A percentile compares a stretch with the other conserved stretches of the same genome.
These are phyloP conservation scores for Coemansia sp. DNA, from an alignment of 192 early-diverging fungal species.

Conservation along the genomic window DNA sequence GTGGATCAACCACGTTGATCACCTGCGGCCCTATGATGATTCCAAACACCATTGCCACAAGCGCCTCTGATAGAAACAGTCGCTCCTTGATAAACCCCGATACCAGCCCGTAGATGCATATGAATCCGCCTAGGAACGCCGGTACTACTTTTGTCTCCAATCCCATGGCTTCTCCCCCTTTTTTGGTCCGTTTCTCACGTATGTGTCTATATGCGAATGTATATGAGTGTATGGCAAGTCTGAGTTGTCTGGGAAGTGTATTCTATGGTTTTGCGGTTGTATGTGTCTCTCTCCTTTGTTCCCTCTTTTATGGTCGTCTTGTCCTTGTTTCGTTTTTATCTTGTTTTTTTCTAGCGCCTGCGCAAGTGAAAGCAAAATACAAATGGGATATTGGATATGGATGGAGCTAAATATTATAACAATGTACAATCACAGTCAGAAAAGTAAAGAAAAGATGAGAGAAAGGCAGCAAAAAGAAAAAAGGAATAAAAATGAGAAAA, in stretches of 20 bases:
- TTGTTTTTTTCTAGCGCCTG: background rate
- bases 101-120: conserved; percentile 69
- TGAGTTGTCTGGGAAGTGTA: too few relatives aligned
- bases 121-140: conserved; percentile 74
- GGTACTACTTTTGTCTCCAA: conserved; percentile 49
- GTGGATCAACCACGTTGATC: conserved; percentile 71
- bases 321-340: too few relatives aligned
- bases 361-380: background rate
- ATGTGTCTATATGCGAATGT: too few relatives aligned
- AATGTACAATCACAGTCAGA: too few relatives aligned
- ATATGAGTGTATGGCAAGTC: too few relatives aligned
- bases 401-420: too few relatives aligned
- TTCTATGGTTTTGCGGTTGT: too few relatives aligned
- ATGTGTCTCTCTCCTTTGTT: too few relatives aligned
- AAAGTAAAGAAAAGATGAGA: background rate
- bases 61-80: conserved; percentile 68
- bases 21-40: conserved; percentile 81
- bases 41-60: conserved; percentile 86
- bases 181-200: too few relatives aligned
- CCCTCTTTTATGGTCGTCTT: too few relatives aligned
- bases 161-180: conserved; percentile 1
- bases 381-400: too few relatives aligned
- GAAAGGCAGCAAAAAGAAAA: background rate
- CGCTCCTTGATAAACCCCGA: conserved; percentile 72
- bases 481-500: background rate